These are phyloP conservation scores for Geotrichum phurueaensis DNA, from an alignment of 1,139 yeast genomes.

Conservation along the genomic window DNA sequence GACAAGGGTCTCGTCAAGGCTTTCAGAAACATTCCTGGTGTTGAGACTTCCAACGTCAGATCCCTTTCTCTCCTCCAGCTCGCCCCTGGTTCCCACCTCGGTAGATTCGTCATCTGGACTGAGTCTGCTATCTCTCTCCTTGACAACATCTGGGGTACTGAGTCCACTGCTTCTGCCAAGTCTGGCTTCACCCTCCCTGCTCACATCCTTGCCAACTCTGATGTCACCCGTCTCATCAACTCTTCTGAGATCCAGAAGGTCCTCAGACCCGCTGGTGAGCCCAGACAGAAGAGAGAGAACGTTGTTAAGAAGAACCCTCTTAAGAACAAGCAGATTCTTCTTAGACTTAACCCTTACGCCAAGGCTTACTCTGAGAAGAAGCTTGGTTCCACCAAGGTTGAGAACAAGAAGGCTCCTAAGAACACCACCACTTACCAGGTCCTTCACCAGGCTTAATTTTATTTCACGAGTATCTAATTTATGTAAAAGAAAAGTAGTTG, in stretches of 20 bases:
- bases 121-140: conserved; percentile 95
- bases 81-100: conserved; percentile 99
- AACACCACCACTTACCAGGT: conserved; percentile 17
- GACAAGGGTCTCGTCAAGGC: conserved; percentile 98
- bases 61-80: conserved; percentile 95
- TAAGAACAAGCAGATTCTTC: conserved; percentile 97
- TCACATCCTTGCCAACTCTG: conserved; percentile 92
- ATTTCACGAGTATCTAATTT: not conserved
- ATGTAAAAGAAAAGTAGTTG: not conserved
- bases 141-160: conserved; percentile 97
- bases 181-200: conserved; percentile 88
- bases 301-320: conserved; percentile 99
- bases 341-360: conserved; percentile 99
- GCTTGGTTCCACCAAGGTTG: conserved; percentile 80
- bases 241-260: conserved; percentile 98
- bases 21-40: conserved; percentile 99
- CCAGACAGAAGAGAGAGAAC: conserved; percentile 89
- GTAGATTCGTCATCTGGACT: conserved; percentile 99
- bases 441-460: conserved; percentile 18
- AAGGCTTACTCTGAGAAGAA: conserved; percentile 91
- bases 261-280: conserved; percentile 94
- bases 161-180: conserved; percentile 77
- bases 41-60: conserved; percentile 90
- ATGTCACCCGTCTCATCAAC: conserved; percentile 95
- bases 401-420: conserved; percentile 34